phyloP scores from a whole-genome alignment of 2,329 filamentous ascomycete species.

The Pezicula neosporulosa region DNA sequence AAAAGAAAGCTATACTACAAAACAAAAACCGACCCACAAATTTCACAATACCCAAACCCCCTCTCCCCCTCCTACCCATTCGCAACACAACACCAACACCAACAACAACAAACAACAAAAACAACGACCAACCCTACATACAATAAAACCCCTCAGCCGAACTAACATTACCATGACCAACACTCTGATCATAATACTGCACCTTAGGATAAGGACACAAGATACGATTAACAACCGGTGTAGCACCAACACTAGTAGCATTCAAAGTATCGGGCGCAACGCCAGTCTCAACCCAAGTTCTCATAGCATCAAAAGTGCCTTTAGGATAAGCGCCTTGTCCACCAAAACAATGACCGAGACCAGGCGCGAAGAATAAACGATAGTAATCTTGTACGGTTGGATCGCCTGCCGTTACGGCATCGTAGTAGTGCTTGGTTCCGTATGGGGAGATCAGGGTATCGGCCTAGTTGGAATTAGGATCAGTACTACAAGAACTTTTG shows the following conservation, averaged over 20 bases:
- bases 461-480: neutral
- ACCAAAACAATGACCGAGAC: slow-evolving; percentile 26
- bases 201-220: too few relatives aligned
- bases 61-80: too few relatives aligned
- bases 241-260: neutral
- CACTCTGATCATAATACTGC: too few relatives aligned
- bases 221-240: too few relatives aligned
- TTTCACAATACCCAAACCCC: too few relatives aligned
- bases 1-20: too few relatives aligned
- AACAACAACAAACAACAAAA: too few relatives aligned
- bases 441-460: slow-evolving; percentile 1
- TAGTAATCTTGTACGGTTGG: slow-evolving; percentile 24
- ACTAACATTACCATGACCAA: too few relatives aligned
- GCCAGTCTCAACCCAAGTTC: slow-evolving; percentile 27
- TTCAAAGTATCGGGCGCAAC: slow-evolving; percentile 14
- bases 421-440: slow-evolving; percentile 20
- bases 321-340: slow-evolving; percentile 20
- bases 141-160: too few relatives aligned
- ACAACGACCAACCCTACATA: too few relatives aligned
- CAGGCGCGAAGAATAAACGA: slow-evolving; percentile 25
- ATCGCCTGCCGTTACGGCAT: slow-evolving; percentile 10
- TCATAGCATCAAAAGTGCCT: slow-evolving; percentile 19
- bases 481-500: neutral
- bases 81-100: too few relatives aligned
- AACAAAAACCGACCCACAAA: too few relatives aligned